Base-by-base conservation (phyloP, 768 basidiomycete species). In the Astraeus odoratus region DNA sequence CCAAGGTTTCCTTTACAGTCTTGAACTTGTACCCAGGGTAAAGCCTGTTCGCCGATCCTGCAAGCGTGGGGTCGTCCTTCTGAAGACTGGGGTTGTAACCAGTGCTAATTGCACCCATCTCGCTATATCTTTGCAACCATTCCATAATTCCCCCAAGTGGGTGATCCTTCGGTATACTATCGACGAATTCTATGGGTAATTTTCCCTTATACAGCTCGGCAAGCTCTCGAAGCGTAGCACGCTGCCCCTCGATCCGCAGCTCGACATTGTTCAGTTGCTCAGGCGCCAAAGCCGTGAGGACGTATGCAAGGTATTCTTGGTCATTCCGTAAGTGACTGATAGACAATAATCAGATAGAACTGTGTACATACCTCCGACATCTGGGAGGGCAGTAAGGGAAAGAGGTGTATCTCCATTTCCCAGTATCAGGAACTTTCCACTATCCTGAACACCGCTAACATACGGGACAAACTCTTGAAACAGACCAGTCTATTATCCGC, bases 251-350 rank as follows among this genome's bases (percentile, higher is more conserved):
- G 31, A 61, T 45, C 3, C 59, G 55, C 42, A 63, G 47, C n/a
- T 47, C 43, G 15, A 27, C 47, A 38, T 57, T 45, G 23, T 50
- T 27, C 3, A 55, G 46, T 15, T 51, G 29, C 9, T 36, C 41
- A 8, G 45, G 42, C 2, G 57, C 46, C 22, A 56, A 45, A 2
- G 51, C 40, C 19, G 61, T 60, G 46, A 60, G 43, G 24, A 45
- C 40, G 42, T 64, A 42, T 7, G 55, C 63, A 16, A 60, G 43
- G 42, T 57, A 63, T 15, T 58, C 61, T 44, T 53, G 50, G 55
- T 60, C 8, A 19, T 10, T 15, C 22, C 12, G 38, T n/a, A n/a
- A 23, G 3, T 35, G 25, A 20, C 5, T 5, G 5, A n/a, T 23
- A 19, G 16, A 38, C 15, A 4, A 22, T 23, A 15, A 18, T 15